Evolutionary conservation across 202 grass and related monocot species (phyloP).

Genomic region (Alloteropsis angusta): DNA sequence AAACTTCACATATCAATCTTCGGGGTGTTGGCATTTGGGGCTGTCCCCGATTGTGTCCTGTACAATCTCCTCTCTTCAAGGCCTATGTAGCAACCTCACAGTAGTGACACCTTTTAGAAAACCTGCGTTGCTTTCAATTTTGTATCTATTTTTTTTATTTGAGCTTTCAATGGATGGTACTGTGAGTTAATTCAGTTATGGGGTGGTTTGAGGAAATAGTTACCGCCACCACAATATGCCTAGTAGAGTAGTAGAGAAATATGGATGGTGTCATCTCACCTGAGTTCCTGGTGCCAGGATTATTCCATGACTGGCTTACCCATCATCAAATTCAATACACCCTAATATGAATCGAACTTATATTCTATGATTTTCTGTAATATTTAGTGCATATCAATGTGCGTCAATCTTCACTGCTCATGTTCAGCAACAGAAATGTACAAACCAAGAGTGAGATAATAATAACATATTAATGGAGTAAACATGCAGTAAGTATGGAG

Average conservation of each 20-base stretch:
- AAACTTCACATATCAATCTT: not conserved
- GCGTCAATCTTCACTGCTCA: not conserved
- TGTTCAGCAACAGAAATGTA: not conserved
- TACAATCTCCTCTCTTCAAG: not conserved
- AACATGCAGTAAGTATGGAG: too few relatives aligned
- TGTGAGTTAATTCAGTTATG: not conserved
- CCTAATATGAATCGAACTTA: not conserved
- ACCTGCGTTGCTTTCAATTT: not conserved
- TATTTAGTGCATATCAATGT: not conserved
- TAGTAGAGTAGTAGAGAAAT: not conserved
- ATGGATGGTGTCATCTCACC: not conserved
- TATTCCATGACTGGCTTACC: not conserved
- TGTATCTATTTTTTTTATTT: not conserved
- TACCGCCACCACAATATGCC: not conserved
- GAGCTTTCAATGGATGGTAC: not conserved
- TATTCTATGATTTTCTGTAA: not conserved
- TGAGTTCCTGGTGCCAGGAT: not conserved
- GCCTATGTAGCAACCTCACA: not conserved
- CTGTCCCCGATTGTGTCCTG: not conserved
- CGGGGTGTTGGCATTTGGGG: not conserved
- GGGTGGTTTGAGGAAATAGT: not conserved
- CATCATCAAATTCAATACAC: not conserved
- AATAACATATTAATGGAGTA: too few relatives aligned
- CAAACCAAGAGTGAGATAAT: not conserved
- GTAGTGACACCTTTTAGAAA: not conserved